Conservation (phyloP, 1,284 basidiomycete species). For the Cryptococcus sp. region DNA sequence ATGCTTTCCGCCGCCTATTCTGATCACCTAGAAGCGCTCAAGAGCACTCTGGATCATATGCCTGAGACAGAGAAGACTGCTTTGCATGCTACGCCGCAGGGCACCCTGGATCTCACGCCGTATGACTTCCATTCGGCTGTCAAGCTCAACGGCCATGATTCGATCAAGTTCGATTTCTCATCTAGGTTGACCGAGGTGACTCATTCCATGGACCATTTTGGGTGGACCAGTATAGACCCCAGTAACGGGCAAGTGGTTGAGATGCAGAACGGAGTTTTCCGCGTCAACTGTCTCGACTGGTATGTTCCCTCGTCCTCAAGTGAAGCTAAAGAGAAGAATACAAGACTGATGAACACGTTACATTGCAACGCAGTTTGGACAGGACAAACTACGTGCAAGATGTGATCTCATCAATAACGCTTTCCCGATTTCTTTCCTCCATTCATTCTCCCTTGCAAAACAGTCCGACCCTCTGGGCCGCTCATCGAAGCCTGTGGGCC, state of each 20-base stretch:
- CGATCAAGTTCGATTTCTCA: slow-evolving; percentile 73
- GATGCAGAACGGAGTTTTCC: slow-evolving; percentile 84
- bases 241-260: slow-evolving; percentile 68
- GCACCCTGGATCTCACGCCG: slow-evolving; percentile 64
- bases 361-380: slow-evolving; percentile 66
- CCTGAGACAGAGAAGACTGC: slow-evolving; percentile 57
- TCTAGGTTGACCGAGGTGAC: slow-evolving; percentile 65
- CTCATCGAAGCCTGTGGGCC: slow-evolving; percentile 93
- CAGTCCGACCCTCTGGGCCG: slow-evolving; percentile 67
- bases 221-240: slow-evolving; percentile 78
- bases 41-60: slow-evolving; percentile 58
- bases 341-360: too few species aligned
- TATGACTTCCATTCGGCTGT: slow-evolving; percentile 94
- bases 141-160: slow-evolving; percentile 82
- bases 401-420: slow-evolving; percentile 73
- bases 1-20: slow-evolving; percentile 79
- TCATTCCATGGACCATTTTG: slow-evolving; percentile 74
- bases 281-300: slow-evolving; percentile 97
- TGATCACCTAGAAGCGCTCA: slow-evolving; percentile 65
- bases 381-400: slow-evolving; percentile 99
- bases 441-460: slow-evolving; percentile 34
- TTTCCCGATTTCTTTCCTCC: slow-evolving; percentile 59
- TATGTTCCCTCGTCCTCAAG: slow-evolving; percentile 49
- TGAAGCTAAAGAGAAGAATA: slow-evolving; percentile 5
- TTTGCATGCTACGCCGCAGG: slow-evolving; percentile 13